Evolutionary conservation across 345 rosid genomes (phyloP).

Genomic region (Heritiera littoralis): DNA sequence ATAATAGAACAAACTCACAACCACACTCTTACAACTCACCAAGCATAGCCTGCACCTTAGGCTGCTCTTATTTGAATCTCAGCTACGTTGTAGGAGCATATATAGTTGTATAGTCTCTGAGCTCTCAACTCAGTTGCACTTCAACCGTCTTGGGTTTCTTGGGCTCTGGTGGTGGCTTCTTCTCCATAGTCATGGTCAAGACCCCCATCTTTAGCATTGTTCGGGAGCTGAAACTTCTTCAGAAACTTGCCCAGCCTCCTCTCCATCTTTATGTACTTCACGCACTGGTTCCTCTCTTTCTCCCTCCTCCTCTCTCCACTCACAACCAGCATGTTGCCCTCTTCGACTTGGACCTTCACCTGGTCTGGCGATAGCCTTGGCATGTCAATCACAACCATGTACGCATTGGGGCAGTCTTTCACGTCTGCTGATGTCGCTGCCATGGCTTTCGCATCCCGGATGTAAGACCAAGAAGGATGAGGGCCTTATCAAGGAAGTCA

Average conservation of each 20-base stretch:
- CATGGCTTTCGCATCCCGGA: slow-evolving; percentile 8
- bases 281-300: slow-evolving; percentile 47
- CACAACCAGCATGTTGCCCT: slow-evolving; percentile 55
- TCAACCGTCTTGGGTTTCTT: slow-evolving; percentile 55
- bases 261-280: slow-evolving; percentile 53
- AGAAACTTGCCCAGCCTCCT: slow-evolving; percentile 51
- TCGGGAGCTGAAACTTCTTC: slow-evolving; percentile 67
- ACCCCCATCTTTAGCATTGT: slow-evolving; percentile 34
- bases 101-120: background rate
- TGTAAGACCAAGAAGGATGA: background rate
- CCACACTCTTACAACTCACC: background rate
- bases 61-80: background rate
- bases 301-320: slow-evolving; percentile 71
- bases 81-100: background rate
- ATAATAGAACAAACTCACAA: background rate
- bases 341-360: slow-evolving; percentile 58
- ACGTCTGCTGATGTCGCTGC: slow-evolving; percentile 1
- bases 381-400: slow-evolving; percentile 18
- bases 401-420: background rate
- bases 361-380: background rate
- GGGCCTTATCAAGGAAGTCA: background rate
- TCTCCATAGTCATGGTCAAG: slow-evolving; percentile 48
- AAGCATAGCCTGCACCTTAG: background rate
- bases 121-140: slow-evolving; percentile 43
- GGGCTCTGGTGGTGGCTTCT: slow-evolving; percentile 57